phyloP scores from a whole-genome alignment of 441 rosid genomes.

The Biscutella laevigata region DNA sequence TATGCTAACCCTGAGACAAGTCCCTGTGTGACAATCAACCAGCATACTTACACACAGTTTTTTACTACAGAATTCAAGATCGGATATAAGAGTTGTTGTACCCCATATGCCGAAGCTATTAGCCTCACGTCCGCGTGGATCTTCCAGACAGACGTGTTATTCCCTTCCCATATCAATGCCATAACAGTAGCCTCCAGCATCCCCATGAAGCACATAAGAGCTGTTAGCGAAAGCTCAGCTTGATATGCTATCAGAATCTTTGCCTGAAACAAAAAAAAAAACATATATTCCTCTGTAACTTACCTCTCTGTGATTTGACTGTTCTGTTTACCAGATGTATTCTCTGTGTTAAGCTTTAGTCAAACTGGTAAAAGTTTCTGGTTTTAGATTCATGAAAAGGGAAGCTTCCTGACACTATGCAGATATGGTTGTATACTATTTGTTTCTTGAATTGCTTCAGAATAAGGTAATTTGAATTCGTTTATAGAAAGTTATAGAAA shows the following conservation, averaged over 20 bases:
- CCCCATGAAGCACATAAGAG: slow-evolving; percentile 72
- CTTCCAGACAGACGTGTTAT: slow-evolving; percentile 45
- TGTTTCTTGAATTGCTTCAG: too few relatives aligned
- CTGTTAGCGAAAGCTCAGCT: slow-evolving; percentile 70
- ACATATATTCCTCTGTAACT: background rate
- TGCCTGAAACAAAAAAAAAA: slow-evolving; percentile 35
- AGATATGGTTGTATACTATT: too few relatives aligned
- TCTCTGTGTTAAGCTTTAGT: background rate
- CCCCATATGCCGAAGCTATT: slow-evolving; percentile 67
- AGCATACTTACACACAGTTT: background rate
- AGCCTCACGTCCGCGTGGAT: slow-evolving; percentile 54
- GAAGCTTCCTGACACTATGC: background rate
- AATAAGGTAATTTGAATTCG: background rate
- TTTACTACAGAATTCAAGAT: background rate
- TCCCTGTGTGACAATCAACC: slow-evolving; percentile 48
- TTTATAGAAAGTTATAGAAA: background rate
- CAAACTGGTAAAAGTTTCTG: background rate
- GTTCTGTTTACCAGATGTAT: background rate
- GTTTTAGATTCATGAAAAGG: background rate
- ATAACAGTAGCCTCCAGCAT: slow-evolving; percentile 51
- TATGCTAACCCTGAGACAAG: slow-evolving; percentile 72
- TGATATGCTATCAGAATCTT: slow-evolving; percentile 55
- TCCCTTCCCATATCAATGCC: slow-evolving; percentile 56
- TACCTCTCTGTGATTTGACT: background rate
- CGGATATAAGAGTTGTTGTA: slow-evolving; percentile 27